Percentiles rank a stretch among this genome's conserved stretches.
Evolutionary conservation across 495 filamentous ascomycete genomes (phyloP).

Genomic region (Lasiosphaeriaceae sp.): DNA sequence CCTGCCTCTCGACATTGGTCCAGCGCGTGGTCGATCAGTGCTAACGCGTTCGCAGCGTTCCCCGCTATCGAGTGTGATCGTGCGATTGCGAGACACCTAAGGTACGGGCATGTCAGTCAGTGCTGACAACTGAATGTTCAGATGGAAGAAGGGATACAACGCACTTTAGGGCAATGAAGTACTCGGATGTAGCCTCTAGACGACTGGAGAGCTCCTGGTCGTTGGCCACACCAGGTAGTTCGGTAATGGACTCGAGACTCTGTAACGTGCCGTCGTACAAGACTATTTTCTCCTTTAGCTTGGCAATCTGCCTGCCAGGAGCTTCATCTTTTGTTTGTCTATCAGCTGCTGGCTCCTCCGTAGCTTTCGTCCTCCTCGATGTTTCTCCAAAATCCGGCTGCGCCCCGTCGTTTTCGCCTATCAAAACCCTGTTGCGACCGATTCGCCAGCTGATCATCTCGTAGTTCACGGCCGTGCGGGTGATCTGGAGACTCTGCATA

Average conservation of each 20-base stretch:
- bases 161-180: slow-evolving; percentile 87
- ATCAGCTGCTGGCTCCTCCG: slow-evolving; percentile 35
- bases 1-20: slow-evolving; percentile 45
- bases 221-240: slow-evolving; percentile 85
- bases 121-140: background rate
- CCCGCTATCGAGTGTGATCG: slow-evolving; percentile 75
- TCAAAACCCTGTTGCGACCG: slow-evolving; percentile 84
- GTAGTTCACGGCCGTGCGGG: slow-evolving; percentile 88
- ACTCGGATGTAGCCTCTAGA: slow-evolving; percentile 69
- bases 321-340: slow-evolving; percentile 52
- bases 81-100: slow-evolving; percentile 78
- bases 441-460: slow-evolving; percentile 91
- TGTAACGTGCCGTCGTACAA: slow-evolving; percentile 89
- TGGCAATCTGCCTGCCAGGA: slow-evolving; percentile 63
- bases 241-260: slow-evolving; percentile 85
- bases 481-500: slow-evolving; percentile 91
- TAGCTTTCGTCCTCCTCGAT: slow-evolving; percentile 39
- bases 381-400: slow-evolving; percentile 47
- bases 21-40: slow-evolving; percentile 68
- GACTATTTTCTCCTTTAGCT: slow-evolving; percentile 80
- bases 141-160: slow-evolving; percentile 13
- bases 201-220: slow-evolving; percentile 73
- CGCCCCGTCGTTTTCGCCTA: slow-evolving; percentile 73
- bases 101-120: no score
- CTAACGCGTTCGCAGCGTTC: slow-evolving; percentile 76